Evolutionary conservation across 805 yeast genomes (phyloP).

Genomic region (Starmera dryadoides): DNA sequence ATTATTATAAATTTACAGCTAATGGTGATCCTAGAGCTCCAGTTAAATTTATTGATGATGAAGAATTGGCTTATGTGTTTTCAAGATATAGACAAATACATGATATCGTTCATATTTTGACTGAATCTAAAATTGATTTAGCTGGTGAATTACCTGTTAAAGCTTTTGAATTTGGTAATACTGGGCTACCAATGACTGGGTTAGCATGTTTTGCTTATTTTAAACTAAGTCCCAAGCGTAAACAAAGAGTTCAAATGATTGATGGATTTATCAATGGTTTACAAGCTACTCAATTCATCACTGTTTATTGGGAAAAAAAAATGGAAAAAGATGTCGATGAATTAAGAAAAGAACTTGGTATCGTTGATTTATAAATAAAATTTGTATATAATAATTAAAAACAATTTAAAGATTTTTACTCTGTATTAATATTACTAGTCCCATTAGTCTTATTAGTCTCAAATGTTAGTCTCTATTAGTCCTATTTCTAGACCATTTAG

Average conservation of each 20-base stretch:
- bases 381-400: too few relatives aligned
- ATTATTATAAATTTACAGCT: conserved; percentile 82
- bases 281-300: conserved; percentile 67
- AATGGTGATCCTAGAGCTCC: conserved; percentile 91
- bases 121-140: conserved; percentile 81
- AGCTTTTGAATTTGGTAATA: conserved; percentile 84
- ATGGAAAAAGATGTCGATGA: conserved; percentile 68
- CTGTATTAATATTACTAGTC: too few relatives aligned
- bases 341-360: conserved; percentile 63
- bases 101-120: conserved; percentile 90
- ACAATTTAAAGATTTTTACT: too few relatives aligned
- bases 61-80: conserved; percentile 85
- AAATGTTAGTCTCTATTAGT: too few relatives aligned
- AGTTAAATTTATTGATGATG: conserved; percentile 82
- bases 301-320: conserved; percentile 87
- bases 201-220: conserved; percentile 83
- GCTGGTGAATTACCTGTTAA: conserved; percentile 97
- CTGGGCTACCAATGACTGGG: conserved; percentile 94
- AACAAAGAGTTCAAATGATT: conserved; percentile 42
- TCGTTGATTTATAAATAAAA: conserved; percentile 17
- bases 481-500: too few relatives aligned
- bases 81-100: conserved; percentile 95
- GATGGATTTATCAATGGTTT: conserved; percentile 71
- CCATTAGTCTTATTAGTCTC: too few relatives aligned
- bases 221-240: conserved; percentile 57